Evolutionary conservation across 2,329 filamentous ascomycete species (phyloP).

Genomic region (Alternaria sp.): DNA sequence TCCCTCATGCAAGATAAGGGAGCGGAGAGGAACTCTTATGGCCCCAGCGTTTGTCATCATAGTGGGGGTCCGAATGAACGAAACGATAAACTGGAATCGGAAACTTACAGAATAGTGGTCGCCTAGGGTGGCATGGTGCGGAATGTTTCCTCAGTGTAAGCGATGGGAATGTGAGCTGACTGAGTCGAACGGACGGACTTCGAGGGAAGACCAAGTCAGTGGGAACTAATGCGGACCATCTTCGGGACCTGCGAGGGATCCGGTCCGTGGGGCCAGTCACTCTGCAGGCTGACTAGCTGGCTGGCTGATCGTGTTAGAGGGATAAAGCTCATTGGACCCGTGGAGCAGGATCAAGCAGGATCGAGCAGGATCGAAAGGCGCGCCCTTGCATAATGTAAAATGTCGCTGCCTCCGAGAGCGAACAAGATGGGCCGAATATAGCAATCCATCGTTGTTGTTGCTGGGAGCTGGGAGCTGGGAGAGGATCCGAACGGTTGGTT

Average conservation of each 20-base stretch:
- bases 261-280: neutral
- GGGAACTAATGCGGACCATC: neutral
- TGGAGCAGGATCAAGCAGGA: neutral
- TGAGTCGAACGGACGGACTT: neutral
- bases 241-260: neutral
- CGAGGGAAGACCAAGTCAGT: neutral
- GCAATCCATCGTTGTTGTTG: neutral
- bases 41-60: slow-evolving; percentile 46
- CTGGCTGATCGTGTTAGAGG: neutral
- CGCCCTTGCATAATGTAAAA: neutral
- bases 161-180: neutral
- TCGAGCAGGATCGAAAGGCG: neutral
- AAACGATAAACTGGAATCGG: neutral
- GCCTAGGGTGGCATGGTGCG: neutral
- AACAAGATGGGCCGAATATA: neutral
- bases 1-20: neutral
- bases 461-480: neutral
- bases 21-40: slow-evolving; percentile 36
- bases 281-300: neutral
- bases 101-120: neutral
- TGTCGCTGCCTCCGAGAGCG: neutral
- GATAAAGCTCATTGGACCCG: neutral
- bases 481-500: slow-evolving; percentile 2
- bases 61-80: neutral
- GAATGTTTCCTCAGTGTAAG: neutral